These are phyloP conservation scores for Umbelopsis sp. DNA, from an alignment of 192 early-diverging fungal species.

Conservation along the genomic window DNA sequence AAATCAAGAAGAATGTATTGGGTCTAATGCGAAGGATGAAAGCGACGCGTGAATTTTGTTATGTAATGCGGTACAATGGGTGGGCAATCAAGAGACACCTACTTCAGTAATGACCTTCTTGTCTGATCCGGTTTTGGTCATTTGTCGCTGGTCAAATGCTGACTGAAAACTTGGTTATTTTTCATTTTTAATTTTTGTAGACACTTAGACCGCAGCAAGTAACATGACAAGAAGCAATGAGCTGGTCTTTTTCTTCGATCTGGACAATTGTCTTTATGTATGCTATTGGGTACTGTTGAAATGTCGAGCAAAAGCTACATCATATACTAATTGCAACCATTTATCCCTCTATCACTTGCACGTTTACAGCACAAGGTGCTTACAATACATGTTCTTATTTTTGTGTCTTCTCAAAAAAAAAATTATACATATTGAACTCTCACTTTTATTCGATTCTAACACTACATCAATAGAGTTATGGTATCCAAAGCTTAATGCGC, in stretches of 20 bases:
- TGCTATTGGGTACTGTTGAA: neutral
- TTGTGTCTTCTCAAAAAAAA: neutral
- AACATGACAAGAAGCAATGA: constrained; percentile 20
- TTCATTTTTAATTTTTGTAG: no score
- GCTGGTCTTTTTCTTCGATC: constrained; percentile 76
- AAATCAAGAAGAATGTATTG: neutral
- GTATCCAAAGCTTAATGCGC: constrained; percentile 57
- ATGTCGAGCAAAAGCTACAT: constrained; percentile 20
- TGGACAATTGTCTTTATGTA: constrained; percentile 79
- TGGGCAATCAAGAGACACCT: neutral
- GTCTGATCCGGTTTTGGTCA: neutral
- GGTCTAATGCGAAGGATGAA: neutral
- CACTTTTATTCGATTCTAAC: neutral
- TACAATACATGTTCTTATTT: no score
- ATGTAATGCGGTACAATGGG: neutral
- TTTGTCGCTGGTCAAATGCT: neutral
- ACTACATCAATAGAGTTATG: constrained; percentile 41
- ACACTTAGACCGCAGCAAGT: constrained; percentile 1
- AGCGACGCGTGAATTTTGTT: neutral
- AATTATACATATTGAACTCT: no score
- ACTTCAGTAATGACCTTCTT: neutral
- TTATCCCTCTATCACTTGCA: neutral
- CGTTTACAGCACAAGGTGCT: neutral
- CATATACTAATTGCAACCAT: neutral
- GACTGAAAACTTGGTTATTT: no score